Percentiles rank a stretch among this genome's conserved stretches.
phyloP scores from a whole-genome alignment of 495 filamentous ascomycete genomes.

The Podospora tetraspora region DNA sequence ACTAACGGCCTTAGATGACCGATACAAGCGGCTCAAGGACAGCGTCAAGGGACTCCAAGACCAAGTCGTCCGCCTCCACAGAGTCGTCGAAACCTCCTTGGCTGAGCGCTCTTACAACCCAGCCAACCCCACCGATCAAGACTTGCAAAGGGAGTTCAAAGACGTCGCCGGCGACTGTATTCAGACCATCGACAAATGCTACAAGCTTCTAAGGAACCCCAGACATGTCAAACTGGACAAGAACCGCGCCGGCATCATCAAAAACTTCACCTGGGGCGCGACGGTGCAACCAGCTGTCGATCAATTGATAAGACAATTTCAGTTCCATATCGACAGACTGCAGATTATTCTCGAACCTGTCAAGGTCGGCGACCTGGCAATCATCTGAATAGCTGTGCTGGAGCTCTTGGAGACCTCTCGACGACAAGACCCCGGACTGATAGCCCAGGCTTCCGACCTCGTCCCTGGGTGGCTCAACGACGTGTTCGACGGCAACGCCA shows the following conservation, averaged over 20 bases:
- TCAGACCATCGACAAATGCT: neutral
- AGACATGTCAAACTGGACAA: neutral
- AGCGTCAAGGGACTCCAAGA: neutral
- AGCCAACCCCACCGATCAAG: neutral
- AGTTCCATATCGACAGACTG: neutral
- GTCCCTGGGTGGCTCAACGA: neutral
- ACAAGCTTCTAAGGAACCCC: neutral
- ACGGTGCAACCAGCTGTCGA: neutral
- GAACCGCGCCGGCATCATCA: neutral
- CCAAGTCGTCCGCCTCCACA: neutral
- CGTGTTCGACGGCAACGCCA: neutral
- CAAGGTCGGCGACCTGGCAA: neutral
- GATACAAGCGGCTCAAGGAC: neutral
- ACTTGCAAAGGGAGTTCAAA: neutral
- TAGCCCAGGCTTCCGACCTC: neutral
- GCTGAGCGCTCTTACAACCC: neutral
- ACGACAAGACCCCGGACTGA: neutral
- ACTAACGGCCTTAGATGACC: neutral
- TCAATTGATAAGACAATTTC: neutral
- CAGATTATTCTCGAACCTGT: neutral
- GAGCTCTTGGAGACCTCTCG: neutral
- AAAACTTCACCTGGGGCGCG: neutral
- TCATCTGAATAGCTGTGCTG: neutral
- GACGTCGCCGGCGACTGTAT: neutral
- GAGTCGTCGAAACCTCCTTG: neutral